Conservation (phyloP, 2,329 filamentous ascomycete species). For the Dactylellina leptospora region DNA sequence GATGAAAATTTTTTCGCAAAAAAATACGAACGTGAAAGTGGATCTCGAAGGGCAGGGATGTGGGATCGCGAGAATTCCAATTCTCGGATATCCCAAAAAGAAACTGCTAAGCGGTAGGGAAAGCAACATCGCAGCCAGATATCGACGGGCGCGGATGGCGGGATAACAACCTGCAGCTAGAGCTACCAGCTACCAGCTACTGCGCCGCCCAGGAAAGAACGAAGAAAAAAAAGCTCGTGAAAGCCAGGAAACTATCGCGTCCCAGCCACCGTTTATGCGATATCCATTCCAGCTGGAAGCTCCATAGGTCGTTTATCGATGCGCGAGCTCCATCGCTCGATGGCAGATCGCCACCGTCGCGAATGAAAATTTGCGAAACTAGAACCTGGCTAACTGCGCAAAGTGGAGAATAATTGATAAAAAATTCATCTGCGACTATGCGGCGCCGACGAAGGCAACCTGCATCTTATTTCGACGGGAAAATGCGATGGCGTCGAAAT, state of each 20-base stretch:
- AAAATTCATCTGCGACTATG: too few relatives aligned
- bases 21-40: conserved; percentile 7
- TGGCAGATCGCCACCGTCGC: background rate
- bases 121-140: conserved; percentile 12
- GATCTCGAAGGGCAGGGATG: conserved; percentile 4
- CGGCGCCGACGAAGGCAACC: background rate
- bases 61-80: background rate
- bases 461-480: background rate
- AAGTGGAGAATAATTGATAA: too few relatives aligned
- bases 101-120: conserved; percentile 38
- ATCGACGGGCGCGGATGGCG: conserved; percentile 5
- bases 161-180: background rate
- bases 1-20: conserved; percentile 38
- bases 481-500: background rate
- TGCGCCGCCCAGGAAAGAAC: background rate
- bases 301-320: too few relatives aligned
- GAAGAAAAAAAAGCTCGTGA: conserved; percentile 18
- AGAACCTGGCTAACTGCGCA: too few relatives aligned
- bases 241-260: background rate
- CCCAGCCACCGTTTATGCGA: conserved; percentile 21
- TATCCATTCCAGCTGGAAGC: conserved; percentile 8
- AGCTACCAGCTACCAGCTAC: background rate
- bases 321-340: background rate
- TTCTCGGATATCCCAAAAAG: conserved; percentile 28
- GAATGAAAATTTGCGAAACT: background rate